Evolutionary conservation across 108 stramenopile genomes (phyloP).

Genomic region (Asterionellopsis glacialis): DNA sequence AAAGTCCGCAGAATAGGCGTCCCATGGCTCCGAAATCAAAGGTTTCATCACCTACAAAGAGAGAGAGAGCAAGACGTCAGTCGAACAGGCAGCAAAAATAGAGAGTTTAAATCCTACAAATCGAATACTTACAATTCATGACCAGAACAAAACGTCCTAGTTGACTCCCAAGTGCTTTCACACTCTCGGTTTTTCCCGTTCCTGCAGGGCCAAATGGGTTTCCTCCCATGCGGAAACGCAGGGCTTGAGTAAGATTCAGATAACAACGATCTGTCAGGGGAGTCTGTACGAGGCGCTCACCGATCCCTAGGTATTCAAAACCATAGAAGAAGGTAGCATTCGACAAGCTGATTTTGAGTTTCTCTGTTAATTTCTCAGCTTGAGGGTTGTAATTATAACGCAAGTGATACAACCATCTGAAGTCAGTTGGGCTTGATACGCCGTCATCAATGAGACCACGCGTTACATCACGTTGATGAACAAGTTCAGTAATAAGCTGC

Average conservation of each 20-base stretch:
- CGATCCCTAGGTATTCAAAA: constrained; percentile 97
- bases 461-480: constrained; percentile 96
- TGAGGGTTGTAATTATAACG: constrained; percentile 84
- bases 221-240: constrained; percentile 95
- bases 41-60: constrained; percentile 70
- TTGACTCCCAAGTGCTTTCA: constrained; percentile 95
- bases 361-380: constrained; percentile 64
- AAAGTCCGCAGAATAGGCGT: constrained; percentile 94
- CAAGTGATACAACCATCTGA: constrained; percentile 90
- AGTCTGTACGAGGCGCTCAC: constrained; percentile 97
- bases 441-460: constrained; percentile 69
- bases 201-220: constrained; percentile 99
- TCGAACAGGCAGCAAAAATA: background rate
- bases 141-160: constrained; percentile 96
- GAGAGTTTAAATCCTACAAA: background rate
- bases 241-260: constrained; percentile 94
- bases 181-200: constrained; percentile 98
- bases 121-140: constrained; percentile 82
- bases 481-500: constrained; percentile 97
- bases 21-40: constrained; percentile 99
- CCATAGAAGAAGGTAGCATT: constrained; percentile 96
- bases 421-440: constrained; percentile 68
- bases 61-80: background rate
- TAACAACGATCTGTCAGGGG: constrained; percentile 98
- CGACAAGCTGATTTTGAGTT: constrained; percentile 82